Percentiles rank a stretch among this genome's conserved stretches.
Evolutionary conservation across 768 basidiomycete genomes (phyloP).

Genomic region (Hypsizygus marmoreus): DNA sequence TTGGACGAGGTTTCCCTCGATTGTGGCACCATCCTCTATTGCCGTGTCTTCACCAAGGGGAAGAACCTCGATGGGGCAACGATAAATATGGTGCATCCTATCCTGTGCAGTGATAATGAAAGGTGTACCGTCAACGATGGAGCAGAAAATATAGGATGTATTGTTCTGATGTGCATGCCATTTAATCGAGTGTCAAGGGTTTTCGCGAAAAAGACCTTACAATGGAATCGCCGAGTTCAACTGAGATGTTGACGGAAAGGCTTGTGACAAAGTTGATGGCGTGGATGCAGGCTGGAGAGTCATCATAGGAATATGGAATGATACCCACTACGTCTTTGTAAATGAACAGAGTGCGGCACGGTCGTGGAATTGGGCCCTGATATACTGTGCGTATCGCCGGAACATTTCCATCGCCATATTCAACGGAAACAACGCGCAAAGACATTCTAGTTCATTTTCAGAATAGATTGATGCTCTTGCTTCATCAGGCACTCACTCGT

Average conservation of each 20-base stretch:
- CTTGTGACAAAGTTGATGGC: slow-evolving; percentile 4
- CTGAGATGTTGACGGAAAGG: not conserved
- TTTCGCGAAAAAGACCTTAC: not conserved
- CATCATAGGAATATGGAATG: not conserved
- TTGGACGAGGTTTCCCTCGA: not conserved
- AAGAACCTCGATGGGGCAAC: slow-evolving; percentile 1
- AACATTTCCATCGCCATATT: not conserved
- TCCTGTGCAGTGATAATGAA: not conserved
- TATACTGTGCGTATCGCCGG: not conserved
- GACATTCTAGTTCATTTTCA: not conserved
- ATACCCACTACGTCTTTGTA: slow-evolving; percentile 8
- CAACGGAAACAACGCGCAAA: slow-evolving; percentile 1
- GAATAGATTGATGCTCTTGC: not conserved
- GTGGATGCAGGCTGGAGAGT: not conserved
- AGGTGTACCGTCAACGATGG: not conserved
- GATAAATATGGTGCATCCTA: not conserved
- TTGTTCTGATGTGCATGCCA: not conserved
- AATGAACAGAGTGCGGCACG: slow-evolving; percentile 5
- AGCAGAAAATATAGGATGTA: not conserved
- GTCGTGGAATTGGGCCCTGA: not conserved
- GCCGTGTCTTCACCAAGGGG: not conserved
- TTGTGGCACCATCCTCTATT: not conserved
- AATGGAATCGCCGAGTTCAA: not conserved
- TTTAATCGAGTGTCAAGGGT: no score
- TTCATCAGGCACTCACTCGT: not conserved